phyloP scores from a whole-genome alignment of 2,329 filamentous ascomycete species.

The Westerdykella ornata region DNA sequence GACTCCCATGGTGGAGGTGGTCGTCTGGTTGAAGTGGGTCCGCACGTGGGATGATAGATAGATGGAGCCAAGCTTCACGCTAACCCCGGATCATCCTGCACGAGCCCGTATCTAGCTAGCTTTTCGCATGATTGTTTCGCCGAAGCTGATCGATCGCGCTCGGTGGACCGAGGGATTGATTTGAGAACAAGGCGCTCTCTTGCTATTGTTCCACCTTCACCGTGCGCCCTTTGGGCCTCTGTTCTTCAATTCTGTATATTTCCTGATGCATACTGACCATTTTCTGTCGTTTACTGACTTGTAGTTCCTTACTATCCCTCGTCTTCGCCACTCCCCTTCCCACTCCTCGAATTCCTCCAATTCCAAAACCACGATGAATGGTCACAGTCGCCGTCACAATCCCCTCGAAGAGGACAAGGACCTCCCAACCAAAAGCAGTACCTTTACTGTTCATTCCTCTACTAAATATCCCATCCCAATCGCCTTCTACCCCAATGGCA shows the following conservation, averaged over 20 bases:
- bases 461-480: constrained; percentile 10
- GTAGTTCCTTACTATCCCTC: too few relatives aligned
- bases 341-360: too few relatives aligned
- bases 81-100: too few relatives aligned
- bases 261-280: too few relatives aligned
- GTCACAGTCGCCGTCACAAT: too few relatives aligned
- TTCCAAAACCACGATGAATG: too few relatives aligned
- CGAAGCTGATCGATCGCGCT: not conserved
- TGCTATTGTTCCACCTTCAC: constrained; percentile 12
- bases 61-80: not conserved
- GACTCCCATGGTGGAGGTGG: not conserved
- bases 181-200: constrained; percentile 3
- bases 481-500: constrained; percentile 38
- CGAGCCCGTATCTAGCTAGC: too few relatives aligned
- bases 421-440: not conserved
- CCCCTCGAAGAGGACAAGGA: too few relatives aligned
- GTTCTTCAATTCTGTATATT: not conserved
- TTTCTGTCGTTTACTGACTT: too few relatives aligned
- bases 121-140: too few relatives aligned
- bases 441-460: not conserved
- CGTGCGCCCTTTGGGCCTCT: constrained; percentile 1
- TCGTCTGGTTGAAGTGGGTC: not conserved
- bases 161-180: too few relatives aligned
- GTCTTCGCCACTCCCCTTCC: too few relatives aligned
- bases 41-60: not conserved